phyloP scores from a whole-genome alignment of 2,329 filamentous ascomycete genomes.

The Aspergillus sp. region DNA sequence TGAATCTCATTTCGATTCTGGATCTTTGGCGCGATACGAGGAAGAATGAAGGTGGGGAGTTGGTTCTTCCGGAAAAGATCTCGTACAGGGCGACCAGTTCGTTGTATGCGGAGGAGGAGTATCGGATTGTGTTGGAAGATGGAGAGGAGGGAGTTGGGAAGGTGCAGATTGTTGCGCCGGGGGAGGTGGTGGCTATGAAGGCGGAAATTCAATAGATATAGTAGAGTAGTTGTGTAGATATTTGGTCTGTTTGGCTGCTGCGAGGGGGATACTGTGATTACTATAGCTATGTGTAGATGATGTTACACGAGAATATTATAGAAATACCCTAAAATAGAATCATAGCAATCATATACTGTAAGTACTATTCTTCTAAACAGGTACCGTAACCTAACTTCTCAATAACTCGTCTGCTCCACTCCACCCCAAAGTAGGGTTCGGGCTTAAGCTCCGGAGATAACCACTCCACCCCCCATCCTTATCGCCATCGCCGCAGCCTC shows the following conservation, averaged over 20 bases:
- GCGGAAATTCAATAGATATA: slow-evolving; percentile 31
- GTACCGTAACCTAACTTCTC: too few species aligned
- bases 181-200: slow-evolving; percentile 40
- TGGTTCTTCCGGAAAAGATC: slow-evolving; percentile 45
- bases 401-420: background rate
- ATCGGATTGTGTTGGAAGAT: slow-evolving; percentile 46
- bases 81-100: slow-evolving; percentile 53
- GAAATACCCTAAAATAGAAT: too few species aligned
- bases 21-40: slow-evolving; percentile 48
- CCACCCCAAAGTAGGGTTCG: background rate
- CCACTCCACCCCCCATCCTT: background rate
- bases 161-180: slow-evolving; percentile 38
- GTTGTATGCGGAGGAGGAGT: slow-evolving; percentile 52
- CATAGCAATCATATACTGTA: too few species aligned
- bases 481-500: too few species aligned
- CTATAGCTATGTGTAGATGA: background rate
- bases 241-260: background rate
- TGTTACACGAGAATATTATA: too few species aligned
- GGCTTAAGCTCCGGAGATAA: background rate
- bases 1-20: slow-evolving; percentile 47
- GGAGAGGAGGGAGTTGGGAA: slow-evolving; percentile 30
- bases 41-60: slow-evolving; percentile 16
- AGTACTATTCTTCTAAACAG: too few species aligned
- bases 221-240: background rate
- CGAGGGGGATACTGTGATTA: background rate